phyloP scores from a whole-genome alignment of 2,329 filamentous ascomycete species.

The Xylariomycetidae sp. region DNA sequence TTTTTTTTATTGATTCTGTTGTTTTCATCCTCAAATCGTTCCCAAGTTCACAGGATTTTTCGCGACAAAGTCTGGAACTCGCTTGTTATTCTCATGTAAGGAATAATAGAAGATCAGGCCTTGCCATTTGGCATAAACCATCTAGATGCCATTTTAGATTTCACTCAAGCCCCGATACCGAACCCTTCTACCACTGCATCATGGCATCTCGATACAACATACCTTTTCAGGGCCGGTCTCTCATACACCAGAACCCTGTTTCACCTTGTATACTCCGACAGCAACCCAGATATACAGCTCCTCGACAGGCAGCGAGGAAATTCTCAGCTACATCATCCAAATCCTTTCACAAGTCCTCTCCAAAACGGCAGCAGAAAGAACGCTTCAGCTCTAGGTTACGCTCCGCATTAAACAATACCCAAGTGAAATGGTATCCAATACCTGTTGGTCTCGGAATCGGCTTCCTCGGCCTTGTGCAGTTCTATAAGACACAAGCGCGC shows the following conservation, averaged over 20 bases:
- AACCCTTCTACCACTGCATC: slow-evolving; percentile 4
- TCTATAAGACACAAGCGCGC: slow-evolving; percentile 67
- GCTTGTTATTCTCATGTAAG: no score
- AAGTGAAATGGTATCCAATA: slow-evolving; percentile 84
- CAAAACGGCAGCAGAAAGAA: slow-evolving; percentile 32
- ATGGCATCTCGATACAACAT: slow-evolving; percentile 19
- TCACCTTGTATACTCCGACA: slow-evolving; percentile 16
- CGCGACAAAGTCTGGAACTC: no score
- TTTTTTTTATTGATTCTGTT: no score
- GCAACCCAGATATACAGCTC: slow-evolving; percentile 3
- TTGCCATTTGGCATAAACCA: no score
- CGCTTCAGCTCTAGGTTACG: slow-evolving; percentile 49
- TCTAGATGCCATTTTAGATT: no score
- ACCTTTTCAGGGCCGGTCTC: slow-evolving; percentile 13
- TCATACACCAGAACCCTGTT: slow-evolving; percentile 6
- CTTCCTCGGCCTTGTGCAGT: slow-evolving; percentile 77
- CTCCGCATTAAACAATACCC: slow-evolving; percentile 45
- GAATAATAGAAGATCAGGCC: no score
- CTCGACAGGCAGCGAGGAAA: slow-evolving; percentile 16
- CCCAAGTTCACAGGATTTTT: no score
- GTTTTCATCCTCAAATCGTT: no score
- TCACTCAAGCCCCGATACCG: no score
- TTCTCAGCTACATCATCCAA: slow-evolving; percentile 23
- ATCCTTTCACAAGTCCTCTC: slow-evolving; percentile 39
- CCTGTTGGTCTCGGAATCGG: slow-evolving; percentile 81